Conservation (phyloP, 345 rosid species). For the Salix exigua region DNA sequence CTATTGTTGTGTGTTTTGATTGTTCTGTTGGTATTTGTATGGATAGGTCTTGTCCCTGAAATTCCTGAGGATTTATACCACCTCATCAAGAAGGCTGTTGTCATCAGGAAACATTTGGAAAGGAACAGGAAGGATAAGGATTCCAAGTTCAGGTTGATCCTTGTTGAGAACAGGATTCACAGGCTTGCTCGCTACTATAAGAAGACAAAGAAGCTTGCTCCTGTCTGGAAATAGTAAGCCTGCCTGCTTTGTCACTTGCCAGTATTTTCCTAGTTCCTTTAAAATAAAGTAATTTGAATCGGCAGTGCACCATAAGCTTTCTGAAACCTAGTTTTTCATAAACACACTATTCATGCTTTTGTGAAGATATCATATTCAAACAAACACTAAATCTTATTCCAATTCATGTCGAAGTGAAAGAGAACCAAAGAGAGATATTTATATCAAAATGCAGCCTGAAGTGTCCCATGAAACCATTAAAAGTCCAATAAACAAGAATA, state of each 20-base stretch:
- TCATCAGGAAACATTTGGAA: conserved; percentile 90
- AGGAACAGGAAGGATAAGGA: conserved; percentile 97
- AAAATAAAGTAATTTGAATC: too few relatives aligned
- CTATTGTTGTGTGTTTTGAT: not conserved
- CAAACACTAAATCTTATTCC: not conserved
- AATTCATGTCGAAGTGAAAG: not conserved
- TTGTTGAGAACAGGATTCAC: conserved; percentile 91
- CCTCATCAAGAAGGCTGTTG: conserved; percentile 87
- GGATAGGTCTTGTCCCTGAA: conserved; percentile 76
- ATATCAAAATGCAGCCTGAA: too few relatives aligned
- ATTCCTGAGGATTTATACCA: conserved; percentile 89
- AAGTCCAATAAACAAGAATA: too few relatives aligned
- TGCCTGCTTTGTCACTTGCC: not conserved
- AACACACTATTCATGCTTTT: not conserved
- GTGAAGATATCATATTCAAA: not conserved
- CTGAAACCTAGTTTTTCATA: not conserved
- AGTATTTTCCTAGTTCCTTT: not conserved
- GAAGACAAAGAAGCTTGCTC: conserved; percentile 93
- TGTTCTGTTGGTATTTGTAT: not conserved
- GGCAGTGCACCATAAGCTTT: not conserved
- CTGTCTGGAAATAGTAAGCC: conserved; percentile 87
- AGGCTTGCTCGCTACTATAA: conserved; percentile 93
- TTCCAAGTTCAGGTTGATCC: conserved; percentile 81
- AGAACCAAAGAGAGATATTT: too few relatives aligned
- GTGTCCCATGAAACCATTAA: too few relatives aligned